Evolutionary conservation across 805 yeast species (phyloP).

Genomic region (Candida ipomoeae): DNA sequence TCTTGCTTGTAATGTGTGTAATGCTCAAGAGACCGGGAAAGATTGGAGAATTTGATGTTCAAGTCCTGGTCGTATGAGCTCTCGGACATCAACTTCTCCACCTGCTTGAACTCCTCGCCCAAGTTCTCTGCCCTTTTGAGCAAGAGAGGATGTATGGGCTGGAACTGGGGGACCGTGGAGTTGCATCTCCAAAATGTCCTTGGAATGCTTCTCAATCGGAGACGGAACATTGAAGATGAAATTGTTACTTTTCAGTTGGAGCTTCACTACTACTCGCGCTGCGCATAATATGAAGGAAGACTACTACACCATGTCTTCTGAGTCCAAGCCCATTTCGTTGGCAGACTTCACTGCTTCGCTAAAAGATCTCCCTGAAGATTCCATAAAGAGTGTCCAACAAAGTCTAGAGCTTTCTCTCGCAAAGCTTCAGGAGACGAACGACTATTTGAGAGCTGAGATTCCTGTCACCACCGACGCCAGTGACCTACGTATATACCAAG

Average conservation of each 20-base stretch:
- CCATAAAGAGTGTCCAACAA: conserved; percentile 11
- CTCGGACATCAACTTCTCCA: conserved; percentile 26
- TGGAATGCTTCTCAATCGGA: conserved; percentile 1
- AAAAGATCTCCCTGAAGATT: conserved; percentile 48
- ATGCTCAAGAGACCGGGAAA: conserved; percentile 30
- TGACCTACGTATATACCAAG: conserved; percentile 50
- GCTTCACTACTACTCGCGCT: neutral
- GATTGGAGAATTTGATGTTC: conserved; percentile 29
- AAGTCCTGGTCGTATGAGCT: conserved; percentile 34
- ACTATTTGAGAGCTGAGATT: conserved; percentile 41
- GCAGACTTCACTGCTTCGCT: conserved; percentile 49
- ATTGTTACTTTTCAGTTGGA: neutral
- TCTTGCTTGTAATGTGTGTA: conserved; percentile 27
- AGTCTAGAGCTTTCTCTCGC: conserved; percentile 28
- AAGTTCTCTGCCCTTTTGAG: conserved; percentile 33
- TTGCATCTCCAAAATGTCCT: conserved; percentile 6
- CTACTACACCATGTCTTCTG: conserved; percentile 19
- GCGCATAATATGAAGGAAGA: neutral
- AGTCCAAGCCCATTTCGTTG: conserved; percentile 23
- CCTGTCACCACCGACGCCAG: conserved; percentile 24
- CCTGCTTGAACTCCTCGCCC: conserved; percentile 23
- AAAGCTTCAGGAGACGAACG: conserved; percentile 47
- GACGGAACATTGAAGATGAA: neutral
- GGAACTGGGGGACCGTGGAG: conserved; percentile 5
- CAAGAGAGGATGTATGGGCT: conserved; percentile 37